A percentile compares a stretch with the other conserved stretches of the same genome.
Evolutionary conservation across 768 basidiomycete species (phyloP).

Genomic region (Leccinum truebloodii): DNA sequence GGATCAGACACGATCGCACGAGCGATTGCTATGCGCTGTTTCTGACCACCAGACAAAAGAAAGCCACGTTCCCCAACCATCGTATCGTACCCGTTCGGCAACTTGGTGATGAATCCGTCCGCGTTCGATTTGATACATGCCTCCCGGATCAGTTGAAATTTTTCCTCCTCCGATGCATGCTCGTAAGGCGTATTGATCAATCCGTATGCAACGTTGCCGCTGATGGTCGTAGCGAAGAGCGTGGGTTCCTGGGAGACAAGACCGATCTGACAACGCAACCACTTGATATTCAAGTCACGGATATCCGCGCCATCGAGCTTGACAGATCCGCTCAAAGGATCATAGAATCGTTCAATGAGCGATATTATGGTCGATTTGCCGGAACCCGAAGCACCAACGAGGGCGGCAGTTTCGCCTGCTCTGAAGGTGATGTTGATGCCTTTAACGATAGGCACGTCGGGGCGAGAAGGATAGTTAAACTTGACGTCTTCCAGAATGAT

Average conservation of each 20-base stretch:
- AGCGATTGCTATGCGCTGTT: slow-evolving; percentile 87
- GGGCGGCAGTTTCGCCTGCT: not conserved
- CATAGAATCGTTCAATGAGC: not conserved
- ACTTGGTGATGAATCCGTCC: slow-evolving; percentile 80
- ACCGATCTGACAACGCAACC: not conserved
- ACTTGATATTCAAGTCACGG: not conserved
- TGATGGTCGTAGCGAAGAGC: slow-evolving; percentile 77
- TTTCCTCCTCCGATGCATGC: slow-evolving; percentile 67
- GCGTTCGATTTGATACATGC: slow-evolving; percentile 90
- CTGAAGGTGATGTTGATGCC: not conserved
- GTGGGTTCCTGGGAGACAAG: not conserved
- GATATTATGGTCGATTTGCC: not conserved
- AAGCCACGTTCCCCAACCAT: slow-evolving; percentile 89
- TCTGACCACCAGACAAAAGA: slow-evolving; percentile 85
- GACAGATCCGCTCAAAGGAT: not conserved
- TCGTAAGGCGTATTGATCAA: slow-evolving; percentile 75
- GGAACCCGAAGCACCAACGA: not conserved
- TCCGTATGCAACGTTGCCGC: slow-evolving; percentile 81
- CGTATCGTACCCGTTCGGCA: slow-evolving; percentile 84
- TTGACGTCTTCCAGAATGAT: not conserved
- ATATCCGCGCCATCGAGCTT: not conserved
- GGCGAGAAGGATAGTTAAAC: not conserved
- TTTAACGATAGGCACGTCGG: not conserved
- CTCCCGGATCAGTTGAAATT: slow-evolving; percentile 74
- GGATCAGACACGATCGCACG: slow-evolving; percentile 70